These are phyloP conservation scores for Hordeum vulgare DNA, from an alignment of 176 grass and related monocot genomes.

Conservation along the genomic window MorexV3_pseudomolecules_assembly NC_058521.1:583441396-583441895, in stretches of 20 bases:
- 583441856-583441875: background rate
- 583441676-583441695: background rate
- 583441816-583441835: background rate
- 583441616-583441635: slow-evolving; percentile 87
- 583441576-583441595: slow-evolving; percentile 72
- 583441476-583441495: slow-evolving; percentile 58
- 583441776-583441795: background rate
- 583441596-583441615: slow-evolving; percentile 83
- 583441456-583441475: slow-evolving; percentile 69
- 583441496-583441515: slow-evolving; percentile 68
- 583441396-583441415: slow-evolving; percentile 38
- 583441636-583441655: slow-evolving; percentile 94
- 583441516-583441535: slow-evolving; percentile 83
- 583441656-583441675: background rate
- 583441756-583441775: background rate
- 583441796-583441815: background rate
- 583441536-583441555: slow-evolving; percentile 63
- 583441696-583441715: background rate
- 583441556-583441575: slow-evolving; percentile 49
- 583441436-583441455: slow-evolving; percentile 55
- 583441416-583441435: slow-evolving; percentile 70
- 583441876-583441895: background rate
- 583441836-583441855: background rate
- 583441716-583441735: background rate
- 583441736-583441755: background rate